phyloP scores from a whole-genome alignment of 352 stramenopile genomes.

The Phytophthora meadii region DNA sequence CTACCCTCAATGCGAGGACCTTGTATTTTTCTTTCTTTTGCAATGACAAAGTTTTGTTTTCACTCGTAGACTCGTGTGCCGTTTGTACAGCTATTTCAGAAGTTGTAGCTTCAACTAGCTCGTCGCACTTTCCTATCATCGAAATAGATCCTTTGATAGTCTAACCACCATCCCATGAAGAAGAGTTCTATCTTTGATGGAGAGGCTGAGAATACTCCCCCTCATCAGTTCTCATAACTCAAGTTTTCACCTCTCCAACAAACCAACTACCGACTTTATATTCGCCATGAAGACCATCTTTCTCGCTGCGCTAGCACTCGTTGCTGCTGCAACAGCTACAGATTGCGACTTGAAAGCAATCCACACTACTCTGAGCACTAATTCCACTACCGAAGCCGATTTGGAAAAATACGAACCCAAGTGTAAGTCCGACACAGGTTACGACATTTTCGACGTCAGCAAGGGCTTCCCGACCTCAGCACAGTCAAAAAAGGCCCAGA shows the following conservation, averaged over 20 bases:
- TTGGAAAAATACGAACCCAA: constrained; percentile 27
- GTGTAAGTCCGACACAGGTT: constrained; percentile 37
- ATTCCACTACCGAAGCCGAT: constrained; percentile 10
- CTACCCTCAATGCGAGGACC: not conserved
- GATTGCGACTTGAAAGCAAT: constrained; percentile 54
- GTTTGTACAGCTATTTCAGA: too few species aligned
- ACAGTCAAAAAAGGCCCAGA: constrained; percentile 37
- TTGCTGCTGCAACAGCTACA: constrained; percentile 9
- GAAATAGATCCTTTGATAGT: not conserved
- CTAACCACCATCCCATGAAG: too few species aligned
- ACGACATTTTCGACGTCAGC: constrained; percentile 57
- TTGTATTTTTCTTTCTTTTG: constrained; percentile 14
- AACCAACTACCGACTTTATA: not conserved
- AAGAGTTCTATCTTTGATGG: too few species aligned
- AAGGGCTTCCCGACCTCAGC: constrained; percentile 45
- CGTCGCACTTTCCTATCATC: not conserved
- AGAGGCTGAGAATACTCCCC: too few species aligned
- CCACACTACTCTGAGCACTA: constrained; percentile 40
- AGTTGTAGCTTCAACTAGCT: constrained; percentile 14
- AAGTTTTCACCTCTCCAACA: constrained; percentile 14
- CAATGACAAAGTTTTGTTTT: constrained; percentile 19
- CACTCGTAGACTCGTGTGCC: not conserved
- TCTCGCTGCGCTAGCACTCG: constrained; percentile 17
- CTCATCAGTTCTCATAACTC: not conserved
- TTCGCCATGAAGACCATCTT: constrained; percentile 36